Conservation (phyloP, 2,329 filamentous ascomycete species). For the Calonectria pseudoturangicola region DNA sequence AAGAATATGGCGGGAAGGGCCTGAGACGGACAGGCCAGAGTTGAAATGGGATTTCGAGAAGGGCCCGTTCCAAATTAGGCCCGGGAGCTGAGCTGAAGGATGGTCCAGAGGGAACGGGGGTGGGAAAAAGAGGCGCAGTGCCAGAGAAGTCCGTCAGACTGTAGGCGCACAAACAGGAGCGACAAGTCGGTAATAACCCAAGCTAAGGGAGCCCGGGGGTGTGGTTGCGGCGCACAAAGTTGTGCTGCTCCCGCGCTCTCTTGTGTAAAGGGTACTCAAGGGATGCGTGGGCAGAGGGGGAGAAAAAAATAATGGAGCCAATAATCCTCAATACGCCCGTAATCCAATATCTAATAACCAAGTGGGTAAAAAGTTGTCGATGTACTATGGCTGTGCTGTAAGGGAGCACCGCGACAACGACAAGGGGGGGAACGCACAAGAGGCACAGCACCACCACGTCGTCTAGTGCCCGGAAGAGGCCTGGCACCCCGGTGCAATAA, state of each 20-base stretch:
- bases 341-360: constrained; percentile 37
- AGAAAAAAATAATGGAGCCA: constrained; percentile 23
- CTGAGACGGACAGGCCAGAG: constrained; percentile 29
- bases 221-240: constrained; percentile 15
- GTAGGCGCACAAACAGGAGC: constrained; percentile 17
- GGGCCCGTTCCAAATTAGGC: constrained; percentile 41
- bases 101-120: constrained; percentile 17
- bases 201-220: constrained; percentile 19
- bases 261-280: constrained; percentile 20
- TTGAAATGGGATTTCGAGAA: constrained; percentile 34
- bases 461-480: constrained; percentile 13
- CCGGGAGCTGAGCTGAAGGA: constrained; percentile 37
- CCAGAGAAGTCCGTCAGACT: constrained; percentile 25
- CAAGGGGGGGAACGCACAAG: constrained; percentile 15
- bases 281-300: constrained; percentile 2
- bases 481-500: constrained; percentile 21
- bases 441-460: constrained; percentile 18
- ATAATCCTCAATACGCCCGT: constrained; percentile 29
- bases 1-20: constrained; percentile 32
- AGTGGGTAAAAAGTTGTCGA: constrained; percentile 9
- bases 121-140: constrained; percentile 35
- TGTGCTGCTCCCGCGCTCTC: constrained; percentile 3
- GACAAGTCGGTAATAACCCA: constrained; percentile 26
- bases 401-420: constrained; percentile 23
- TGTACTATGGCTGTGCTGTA: constrained; percentile 23